Evolutionary conservation across 495 filamentous ascomycete species (phyloP), one percentile per base, ranked within the genome.

Genomic region (Penicillium riverlandense): DNA sequence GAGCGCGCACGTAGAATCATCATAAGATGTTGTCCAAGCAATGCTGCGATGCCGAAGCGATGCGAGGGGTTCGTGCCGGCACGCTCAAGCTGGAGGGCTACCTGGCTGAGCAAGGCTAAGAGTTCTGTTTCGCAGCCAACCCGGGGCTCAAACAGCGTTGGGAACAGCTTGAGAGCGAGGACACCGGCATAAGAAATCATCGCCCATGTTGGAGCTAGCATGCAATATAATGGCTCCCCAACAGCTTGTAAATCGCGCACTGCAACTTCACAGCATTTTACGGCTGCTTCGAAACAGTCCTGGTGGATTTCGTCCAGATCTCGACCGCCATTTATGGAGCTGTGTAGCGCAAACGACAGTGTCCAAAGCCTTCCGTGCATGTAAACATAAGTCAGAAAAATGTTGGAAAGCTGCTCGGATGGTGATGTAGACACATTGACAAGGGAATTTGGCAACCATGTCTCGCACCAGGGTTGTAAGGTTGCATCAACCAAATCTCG

Each of bases 241-340:
- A 54, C 48, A 1, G 5, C 27, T 11, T 52, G 29, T n/a, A 62
- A 31, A 29, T 59, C 59, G 10, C 38, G 45, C 2, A 62, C 59
- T 6, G 59, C 53, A 1, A 53, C 13, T 38, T 59, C 59, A 14
- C 56, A 59, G 31, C 38, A 48, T 39, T 57, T 36, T 0, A 73
- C 63, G 2, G 71, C 65, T 12, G 63, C 52, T 6, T 65, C 53
- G 16, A 74, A 67, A 11, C 59, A 55, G 11, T 74, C 64, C 6
- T 75, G 54, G 6, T 57, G 65, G 41, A 78, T 57, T 29, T 66
- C 55, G 37, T 76, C 66, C 8, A 80, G 48, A 14, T 55, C 33
- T 2, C 31, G 28, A 6, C 31, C 45, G 4, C 37, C n/a, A 2
- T n/a, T n/a, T n/a, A n/a, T n/a, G n/a, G 49, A 45, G 2, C 22